Conservation (phyloP, 441 rosid species). For the Erysimum cheiri region DNA sequence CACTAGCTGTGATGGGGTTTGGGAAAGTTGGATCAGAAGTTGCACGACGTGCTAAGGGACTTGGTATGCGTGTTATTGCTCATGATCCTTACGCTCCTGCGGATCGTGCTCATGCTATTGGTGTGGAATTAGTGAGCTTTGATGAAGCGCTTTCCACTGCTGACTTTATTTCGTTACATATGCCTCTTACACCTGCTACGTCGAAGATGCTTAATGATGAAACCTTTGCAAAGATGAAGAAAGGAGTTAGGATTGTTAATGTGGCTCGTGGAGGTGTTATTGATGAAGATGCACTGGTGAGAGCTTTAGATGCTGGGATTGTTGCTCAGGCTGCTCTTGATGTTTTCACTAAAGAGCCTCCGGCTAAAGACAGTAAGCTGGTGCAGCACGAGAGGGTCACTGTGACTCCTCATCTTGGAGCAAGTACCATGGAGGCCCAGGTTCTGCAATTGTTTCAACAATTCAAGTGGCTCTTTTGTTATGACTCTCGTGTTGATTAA, state of each 20-base stretch:
- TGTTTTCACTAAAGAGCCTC: constrained; percentile 64
- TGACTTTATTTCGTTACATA: constrained; percentile 64
- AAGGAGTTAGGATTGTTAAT: constrained; percentile 59
- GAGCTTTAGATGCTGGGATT: constrained; percentile 58
- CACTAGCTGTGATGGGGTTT: constrained; percentile 34
- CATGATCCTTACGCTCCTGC: constrained; percentile 67
- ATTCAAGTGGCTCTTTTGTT: background rate
- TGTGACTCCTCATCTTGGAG: constrained; percentile 70
- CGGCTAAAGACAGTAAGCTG: constrained; percentile 54
- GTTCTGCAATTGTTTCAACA: constrained; percentile 22
- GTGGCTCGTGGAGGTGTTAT: constrained; percentile 72
- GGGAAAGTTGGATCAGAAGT: constrained; percentile 52
- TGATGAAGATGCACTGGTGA: constrained; percentile 60
- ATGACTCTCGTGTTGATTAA: background rate
- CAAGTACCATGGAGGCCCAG: constrained; percentile 69
- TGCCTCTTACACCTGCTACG: constrained; percentile 68
- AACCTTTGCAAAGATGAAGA: constrained; percentile 58
- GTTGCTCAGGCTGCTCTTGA: constrained; percentile 75
- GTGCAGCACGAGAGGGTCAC: constrained; percentile 60
- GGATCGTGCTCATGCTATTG: constrained; percentile 60
- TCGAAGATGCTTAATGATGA: constrained; percentile 58
- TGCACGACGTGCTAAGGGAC: constrained; percentile 63
- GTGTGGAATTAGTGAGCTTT: constrained; percentile 44
- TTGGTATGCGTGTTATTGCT: constrained; percentile 63
- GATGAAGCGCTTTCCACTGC: constrained; percentile 58